Evolutionary conservation across 345 rosid genomes (phyloP).

Genomic region (Camelina neglecta): DNA sequence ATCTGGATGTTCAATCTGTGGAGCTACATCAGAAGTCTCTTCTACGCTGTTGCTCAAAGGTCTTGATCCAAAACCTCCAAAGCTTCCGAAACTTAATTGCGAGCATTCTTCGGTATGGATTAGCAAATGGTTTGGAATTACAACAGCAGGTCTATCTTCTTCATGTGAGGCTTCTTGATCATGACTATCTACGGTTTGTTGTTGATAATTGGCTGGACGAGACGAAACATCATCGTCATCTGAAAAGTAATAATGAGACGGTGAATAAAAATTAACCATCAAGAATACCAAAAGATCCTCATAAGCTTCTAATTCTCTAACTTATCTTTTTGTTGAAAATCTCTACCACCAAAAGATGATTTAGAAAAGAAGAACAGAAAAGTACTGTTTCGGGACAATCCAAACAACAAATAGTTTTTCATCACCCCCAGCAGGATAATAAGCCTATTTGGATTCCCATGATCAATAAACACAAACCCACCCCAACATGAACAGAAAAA

Average conservation of each 20-base stretch:
- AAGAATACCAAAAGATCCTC: slow-evolving; percentile 14
- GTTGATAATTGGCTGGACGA: slow-evolving; percentile 61
- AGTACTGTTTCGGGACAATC: slow-evolving; percentile 5
- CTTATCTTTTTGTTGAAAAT: background rate
- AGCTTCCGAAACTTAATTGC: slow-evolving; percentile 96
- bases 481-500: background rate
- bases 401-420: slow-evolving; percentile 12
- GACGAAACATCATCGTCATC: slow-evolving; percentile 65
- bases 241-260: slow-evolving; percentile 46
- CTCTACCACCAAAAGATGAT: slow-evolving; percentile 18
- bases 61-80: slow-evolving; percentile 69
- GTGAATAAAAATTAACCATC: background rate
- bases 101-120: slow-evolving; percentile 82
- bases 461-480: slow-evolving; percentile 12
- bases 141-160: slow-evolving; percentile 76
- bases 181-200: slow-evolving; percentile 60
- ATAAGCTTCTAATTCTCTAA: background rate
- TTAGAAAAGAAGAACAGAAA: slow-evolving; percentile 17
- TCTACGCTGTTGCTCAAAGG: slow-evolving; percentile 63
- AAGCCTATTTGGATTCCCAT: background rate
- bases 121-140: slow-evolving; percentile 93
- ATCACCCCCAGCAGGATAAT: slow-evolving; percentile 11
- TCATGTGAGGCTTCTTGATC: slow-evolving; percentile 56
- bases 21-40: slow-evolving; percentile 58
- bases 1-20: slow-evolving; percentile 60